Conservation (phyloP, 1,284 basidiomycete species). For the Pseudozyma sp. region DNA sequence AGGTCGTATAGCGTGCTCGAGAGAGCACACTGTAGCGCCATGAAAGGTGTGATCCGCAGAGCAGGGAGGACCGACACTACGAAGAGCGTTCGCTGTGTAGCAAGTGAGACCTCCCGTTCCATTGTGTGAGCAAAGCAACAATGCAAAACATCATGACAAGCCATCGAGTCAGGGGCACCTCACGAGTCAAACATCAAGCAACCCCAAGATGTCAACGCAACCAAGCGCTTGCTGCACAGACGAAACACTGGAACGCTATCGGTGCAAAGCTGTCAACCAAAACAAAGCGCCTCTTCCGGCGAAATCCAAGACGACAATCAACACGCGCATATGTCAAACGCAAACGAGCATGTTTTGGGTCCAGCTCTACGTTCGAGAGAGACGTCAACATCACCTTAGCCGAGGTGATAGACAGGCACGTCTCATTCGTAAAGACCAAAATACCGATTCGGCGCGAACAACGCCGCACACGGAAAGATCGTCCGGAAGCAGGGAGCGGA, state of each 20-base stretch:
- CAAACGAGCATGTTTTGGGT: slow-evolving; percentile 12
- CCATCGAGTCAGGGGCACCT: not conserved
- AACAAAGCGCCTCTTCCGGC: slow-evolving; percentile 25
- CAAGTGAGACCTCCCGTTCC: slow-evolving; percentile 4
- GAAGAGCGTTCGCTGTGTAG: slow-evolving; percentile 1
- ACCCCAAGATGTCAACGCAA: slow-evolving; percentile 2
- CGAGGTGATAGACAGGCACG: slow-evolving; percentile 16
- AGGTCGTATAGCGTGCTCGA: slow-evolving; percentile 14
- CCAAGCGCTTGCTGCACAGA: not conserved
- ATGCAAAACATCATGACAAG: slow-evolving; percentile 1
- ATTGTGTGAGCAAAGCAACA: slow-evolving; percentile 2
- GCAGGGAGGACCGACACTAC: not conserved
- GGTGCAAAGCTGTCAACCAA: slow-evolving; percentile 7
- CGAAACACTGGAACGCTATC: slow-evolving; percentile 1
- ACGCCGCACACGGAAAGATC: not conserved
- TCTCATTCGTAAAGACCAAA: not conserved
- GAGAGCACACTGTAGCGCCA: too few species aligned
- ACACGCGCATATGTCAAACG: too few species aligned
- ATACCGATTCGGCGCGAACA: not conserved
- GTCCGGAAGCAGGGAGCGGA: not conserved
- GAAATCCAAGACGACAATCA: slow-evolving; percentile 5
- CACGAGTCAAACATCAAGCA: not conserved
- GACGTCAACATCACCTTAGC: slow-evolving; percentile 6
- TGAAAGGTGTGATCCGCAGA: too few species aligned
- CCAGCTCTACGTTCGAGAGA: not conserved